These are phyloP conservation scores for Ophiostoma perfectum DNA, from an alignment of 2,329 filamentous ascomycete species.

Conservation along the genomic window DNA sequence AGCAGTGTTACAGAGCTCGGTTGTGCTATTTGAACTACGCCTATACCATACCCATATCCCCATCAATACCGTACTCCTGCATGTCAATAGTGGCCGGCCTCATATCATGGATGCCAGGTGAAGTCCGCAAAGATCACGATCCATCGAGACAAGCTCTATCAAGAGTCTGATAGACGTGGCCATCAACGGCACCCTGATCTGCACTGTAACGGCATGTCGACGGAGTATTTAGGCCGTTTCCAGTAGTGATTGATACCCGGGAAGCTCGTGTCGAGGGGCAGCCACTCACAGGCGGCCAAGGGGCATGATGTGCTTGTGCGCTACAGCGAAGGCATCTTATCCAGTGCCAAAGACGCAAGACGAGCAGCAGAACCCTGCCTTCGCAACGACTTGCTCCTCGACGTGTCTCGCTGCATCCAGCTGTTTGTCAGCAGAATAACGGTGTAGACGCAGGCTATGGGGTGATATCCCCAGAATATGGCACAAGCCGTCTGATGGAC, in stretches of 20 bases:
- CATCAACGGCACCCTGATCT: background rate
- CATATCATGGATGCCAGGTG: too few relatives aligned
- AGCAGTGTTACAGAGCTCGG: too few relatives aligned
- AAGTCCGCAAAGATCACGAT: too few relatives aligned
- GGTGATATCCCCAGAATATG: slow-evolving; percentile 3
- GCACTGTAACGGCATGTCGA: background rate
- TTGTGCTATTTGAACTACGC: too few relatives aligned
- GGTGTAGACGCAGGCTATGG: slow-evolving; percentile 1
- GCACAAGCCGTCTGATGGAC: background rate
- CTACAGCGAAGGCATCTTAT: slow-evolving; percentile 7
- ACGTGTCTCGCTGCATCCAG: background rate
- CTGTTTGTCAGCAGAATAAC: background rate
- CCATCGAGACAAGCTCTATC: too few relatives aligned
- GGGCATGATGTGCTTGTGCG: slow-evolving; percentile 3
- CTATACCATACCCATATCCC: too few relatives aligned
- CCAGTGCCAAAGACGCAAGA: background rate
- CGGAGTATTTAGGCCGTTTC: background rate
- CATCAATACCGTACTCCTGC: too few relatives aligned
- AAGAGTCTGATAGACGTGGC: too few relatives aligned
- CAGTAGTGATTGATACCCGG: background rate
- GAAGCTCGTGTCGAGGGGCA: background rate
- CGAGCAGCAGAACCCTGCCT: background rate
- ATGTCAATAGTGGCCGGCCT: too few relatives aligned
- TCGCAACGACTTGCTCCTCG: background rate
- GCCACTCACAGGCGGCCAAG: background rate